These are phyloP conservation scores for Scenedesmus sp. DNA, from an alignment of 163 green algal species.

Conservation along the genomic window DNA sequence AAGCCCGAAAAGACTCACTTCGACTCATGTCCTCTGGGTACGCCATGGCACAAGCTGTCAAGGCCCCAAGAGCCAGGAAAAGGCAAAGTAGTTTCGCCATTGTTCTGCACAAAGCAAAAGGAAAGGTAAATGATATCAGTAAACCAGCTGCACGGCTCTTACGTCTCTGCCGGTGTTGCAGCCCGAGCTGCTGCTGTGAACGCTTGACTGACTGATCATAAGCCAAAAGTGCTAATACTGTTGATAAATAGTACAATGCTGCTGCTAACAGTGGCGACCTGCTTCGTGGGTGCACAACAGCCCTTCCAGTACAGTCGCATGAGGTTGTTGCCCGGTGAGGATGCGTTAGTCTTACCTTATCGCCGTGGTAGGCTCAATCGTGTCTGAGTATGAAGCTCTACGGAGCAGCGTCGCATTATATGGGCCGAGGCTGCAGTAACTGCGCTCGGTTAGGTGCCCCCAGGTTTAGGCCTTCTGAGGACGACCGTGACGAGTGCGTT, in stretches of 20 bases:
- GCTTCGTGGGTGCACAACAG: background rate
- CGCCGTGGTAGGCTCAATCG: background rate
- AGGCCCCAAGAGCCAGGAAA: background rate
- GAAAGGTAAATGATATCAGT: background rate
- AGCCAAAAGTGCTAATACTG: background rate
- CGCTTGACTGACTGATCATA: background rate
- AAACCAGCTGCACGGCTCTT: background rate
- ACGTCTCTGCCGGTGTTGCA: background rate
- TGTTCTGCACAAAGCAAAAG: background rate
- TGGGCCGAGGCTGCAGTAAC: background rate
- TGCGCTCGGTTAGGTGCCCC: slow-evolving; percentile 1
- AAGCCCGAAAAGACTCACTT: background rate
- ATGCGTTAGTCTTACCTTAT: background rate
- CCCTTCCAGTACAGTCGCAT: background rate
- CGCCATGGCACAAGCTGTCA: background rate
- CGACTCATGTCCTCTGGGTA: background rate
- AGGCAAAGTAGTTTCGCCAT: slow-evolving; percentile 7
- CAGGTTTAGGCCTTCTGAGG: background rate
- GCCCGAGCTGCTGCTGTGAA: background rate
- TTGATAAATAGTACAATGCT: background rate
- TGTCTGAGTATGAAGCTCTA: background rate
- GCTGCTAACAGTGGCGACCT: background rate
- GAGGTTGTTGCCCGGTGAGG: background rate
- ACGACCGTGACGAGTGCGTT: background rate
- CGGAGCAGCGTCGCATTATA: background rate